These are phyloP conservation scores for Paralagenidium karlingii DNA, from an alignment of 352 stramenopile genomes.

Conservation along the genomic window DNA sequence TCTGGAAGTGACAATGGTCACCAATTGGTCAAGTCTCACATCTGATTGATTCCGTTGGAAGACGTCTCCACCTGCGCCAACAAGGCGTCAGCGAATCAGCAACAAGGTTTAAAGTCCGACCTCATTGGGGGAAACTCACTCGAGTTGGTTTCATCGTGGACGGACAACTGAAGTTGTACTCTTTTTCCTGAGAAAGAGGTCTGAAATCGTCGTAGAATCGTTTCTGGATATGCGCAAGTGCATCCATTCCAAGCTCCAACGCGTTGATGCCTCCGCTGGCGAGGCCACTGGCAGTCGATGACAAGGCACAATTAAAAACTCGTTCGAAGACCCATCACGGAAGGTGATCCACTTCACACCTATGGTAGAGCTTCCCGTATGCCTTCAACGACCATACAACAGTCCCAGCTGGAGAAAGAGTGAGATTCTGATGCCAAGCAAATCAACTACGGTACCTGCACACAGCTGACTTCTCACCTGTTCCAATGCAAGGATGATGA, in stretches of 20 bases:
- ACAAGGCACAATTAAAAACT: too few relatives aligned
- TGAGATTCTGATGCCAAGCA: background rate
- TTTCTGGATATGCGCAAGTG: constrained; percentile 71
- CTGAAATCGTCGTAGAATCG: constrained; percentile 87
- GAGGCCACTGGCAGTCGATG: constrained; percentile 76
- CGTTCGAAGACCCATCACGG: too few relatives aligned
- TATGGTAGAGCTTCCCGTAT: constrained; percentile 88
- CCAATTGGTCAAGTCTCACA: constrained; percentile 19
- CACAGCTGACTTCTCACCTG: too few relatives aligned
- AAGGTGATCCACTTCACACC: too few relatives aligned
- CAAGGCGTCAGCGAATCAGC: background rate
- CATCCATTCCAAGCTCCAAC: constrained; percentile 82
- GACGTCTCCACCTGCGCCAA: constrained; percentile 37
- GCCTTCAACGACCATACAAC: constrained; percentile 86
- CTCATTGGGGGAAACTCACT: too few relatives aligned
- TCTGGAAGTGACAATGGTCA: too few relatives aligned
- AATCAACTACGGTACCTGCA: background rate
- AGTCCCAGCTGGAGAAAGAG: constrained; percentile 38
- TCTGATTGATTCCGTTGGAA: constrained; percentile 71
- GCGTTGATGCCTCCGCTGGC: constrained; percentile 85
- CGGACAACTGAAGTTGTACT: constrained; percentile 87
- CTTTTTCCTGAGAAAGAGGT: constrained; percentile 57
- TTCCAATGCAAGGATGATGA: constrained; percentile 87
- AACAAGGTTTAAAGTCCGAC: background rate
- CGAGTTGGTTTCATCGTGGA: constrained; percentile 83